These are phyloP conservation scores for Coemansia sp. DNA, from an alignment of 192 early-diverging fungal species.

Conservation along the genomic window DNA sequence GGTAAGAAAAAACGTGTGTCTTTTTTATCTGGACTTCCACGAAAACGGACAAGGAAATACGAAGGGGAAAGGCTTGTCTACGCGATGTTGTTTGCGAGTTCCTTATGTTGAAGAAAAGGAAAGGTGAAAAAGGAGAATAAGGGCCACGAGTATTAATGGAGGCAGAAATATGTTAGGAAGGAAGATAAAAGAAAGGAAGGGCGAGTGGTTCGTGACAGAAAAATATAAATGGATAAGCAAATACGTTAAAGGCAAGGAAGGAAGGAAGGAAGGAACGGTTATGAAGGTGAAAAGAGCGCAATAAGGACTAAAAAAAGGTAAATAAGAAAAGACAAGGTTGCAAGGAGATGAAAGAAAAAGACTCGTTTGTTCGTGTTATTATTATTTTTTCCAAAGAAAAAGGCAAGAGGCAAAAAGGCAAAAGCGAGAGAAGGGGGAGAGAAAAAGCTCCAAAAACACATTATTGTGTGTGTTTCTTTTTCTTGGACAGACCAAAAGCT, in stretches of 20 bases:
- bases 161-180: constrained; percentile 6
- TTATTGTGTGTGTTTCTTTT: neutral
- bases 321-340: neutral
- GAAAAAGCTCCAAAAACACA: neutral
- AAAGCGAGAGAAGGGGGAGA: neutral
- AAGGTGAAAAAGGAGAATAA: neutral
- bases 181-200: neutral
- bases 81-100: neutral
- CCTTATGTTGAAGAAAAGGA: neutral
- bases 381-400: constrained; percentile 4
- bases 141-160: neutral
- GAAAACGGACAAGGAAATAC: neutral
- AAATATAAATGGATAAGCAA: constrained; percentile 6
- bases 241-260: neutral
- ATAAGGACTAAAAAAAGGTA: neutral
- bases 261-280: neutral
- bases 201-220: constrained; percentile 1
- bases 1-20: too few species aligned
- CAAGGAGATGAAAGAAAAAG: neutral
- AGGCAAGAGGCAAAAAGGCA: constrained; percentile 1
- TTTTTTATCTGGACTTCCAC: neutral
- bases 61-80: neutral
- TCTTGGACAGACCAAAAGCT: neutral
- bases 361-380: neutral
- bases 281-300: neutral